Base-by-base conservation (phyloP, 1,139 yeast species). In the Magnusiomyces magnusii region DNA sequence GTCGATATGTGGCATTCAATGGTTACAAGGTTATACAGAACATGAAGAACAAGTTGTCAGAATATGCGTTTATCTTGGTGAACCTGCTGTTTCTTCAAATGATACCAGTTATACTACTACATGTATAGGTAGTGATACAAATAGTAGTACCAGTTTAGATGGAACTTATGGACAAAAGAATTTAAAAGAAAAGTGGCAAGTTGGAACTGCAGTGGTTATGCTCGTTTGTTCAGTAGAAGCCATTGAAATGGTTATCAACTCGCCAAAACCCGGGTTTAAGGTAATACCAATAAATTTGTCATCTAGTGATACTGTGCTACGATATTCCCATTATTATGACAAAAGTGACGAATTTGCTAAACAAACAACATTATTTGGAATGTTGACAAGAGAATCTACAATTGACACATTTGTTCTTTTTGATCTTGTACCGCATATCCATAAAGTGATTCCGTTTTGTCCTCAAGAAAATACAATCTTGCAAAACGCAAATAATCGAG, bases 21-120 rank as follows among this genome's bases (percentile, higher is more conserved):
- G 55, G 55, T 49, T 53, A 9, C 55, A 53, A 27, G 55, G 55
- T 9, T 19, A 51, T 31, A 19, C 53, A 5, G 27, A 17, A 34
- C n/a, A 28, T 27, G 53, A 23, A 19, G 53, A 51, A 3, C 39
- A 34, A 19, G 53, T 51, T 28, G 41, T 34, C n/a, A 51, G 53
- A 51, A n/a, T 51, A 9, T 51, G 53, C 19, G 9, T 51, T n/a
- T 51, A 51, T n/a, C 23, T 51, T 7, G 53, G 53, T 3, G 50
- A 47, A 13, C 21, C 21, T 13, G 7, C 44, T 9, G 7, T n/a
- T 41, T 41, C 21, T 17, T 41, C 44, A 41, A 41, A 7, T 13
- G 44, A 41, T 41, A 41, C 3, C 17, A 31, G 36, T 7, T 31
- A 7, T 7, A 31, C 36, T 31, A 7, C 36, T 13, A 7, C 17